phyloP scores from a whole-genome alignment of 108 stramenopile species.

The Pseudonitzschia pungens region DNA sequence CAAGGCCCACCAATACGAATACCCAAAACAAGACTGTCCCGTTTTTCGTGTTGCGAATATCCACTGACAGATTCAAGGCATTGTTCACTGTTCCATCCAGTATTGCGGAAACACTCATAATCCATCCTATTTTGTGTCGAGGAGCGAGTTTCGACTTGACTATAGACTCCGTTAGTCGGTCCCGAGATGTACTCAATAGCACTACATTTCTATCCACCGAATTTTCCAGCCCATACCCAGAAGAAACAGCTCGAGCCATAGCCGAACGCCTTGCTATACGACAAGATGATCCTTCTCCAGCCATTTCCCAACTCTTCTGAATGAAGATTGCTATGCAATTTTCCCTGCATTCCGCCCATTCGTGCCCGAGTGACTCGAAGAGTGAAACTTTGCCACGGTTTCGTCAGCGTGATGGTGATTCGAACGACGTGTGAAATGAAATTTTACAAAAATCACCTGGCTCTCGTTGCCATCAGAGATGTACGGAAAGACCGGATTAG shows the following conservation, averaged over 20 bases:
- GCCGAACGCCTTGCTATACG: slow-evolving; percentile 35
- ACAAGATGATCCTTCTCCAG: slow-evolving; percentile 24
- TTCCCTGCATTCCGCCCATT: no score
- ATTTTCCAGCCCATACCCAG: slow-evolving; percentile 37
- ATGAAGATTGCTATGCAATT: not conserved
- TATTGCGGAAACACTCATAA: slow-evolving; percentile 23
- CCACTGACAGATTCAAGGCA: slow-evolving; percentile 28
- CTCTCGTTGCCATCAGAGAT: no score
- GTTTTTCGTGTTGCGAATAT: slow-evolving; percentile 33
- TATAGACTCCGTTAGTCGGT: slow-evolving; percentile 32
- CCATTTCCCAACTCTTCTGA: slow-evolving; percentile 14
- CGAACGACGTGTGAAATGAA: no score
- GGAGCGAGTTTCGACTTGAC: slow-evolving; percentile 34
- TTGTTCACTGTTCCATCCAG: slow-evolving; percentile 36
- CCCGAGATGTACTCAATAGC: not conserved
- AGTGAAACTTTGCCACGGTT: no score
- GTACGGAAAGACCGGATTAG: no score
- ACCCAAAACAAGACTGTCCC: slow-evolving; percentile 24
- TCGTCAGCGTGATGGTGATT: no score
- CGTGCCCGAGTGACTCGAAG: no score
- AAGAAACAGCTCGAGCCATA: slow-evolving; percentile 37
- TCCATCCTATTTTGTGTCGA: slow-evolving; percentile 36
- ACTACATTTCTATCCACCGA: slow-evolving; percentile 33
- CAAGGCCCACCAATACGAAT: no score
- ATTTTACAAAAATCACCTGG: no score